Conservation (phyloP, 257 asterid genomes). For the Avicennia marina region DNA sequence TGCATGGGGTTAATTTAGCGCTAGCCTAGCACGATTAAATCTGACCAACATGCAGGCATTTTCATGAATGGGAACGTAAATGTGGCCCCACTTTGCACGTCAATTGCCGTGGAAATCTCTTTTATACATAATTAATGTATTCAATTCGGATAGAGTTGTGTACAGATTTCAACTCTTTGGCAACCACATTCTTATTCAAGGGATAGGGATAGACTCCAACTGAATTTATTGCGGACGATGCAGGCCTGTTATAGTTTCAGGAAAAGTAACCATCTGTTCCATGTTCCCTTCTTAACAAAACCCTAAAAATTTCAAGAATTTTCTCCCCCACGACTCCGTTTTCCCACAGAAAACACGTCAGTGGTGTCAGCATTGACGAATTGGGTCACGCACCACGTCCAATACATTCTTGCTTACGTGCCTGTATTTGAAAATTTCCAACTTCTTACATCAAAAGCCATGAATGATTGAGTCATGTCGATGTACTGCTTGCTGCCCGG, state of each 20-base stretch:
- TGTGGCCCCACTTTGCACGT: slow-evolving; percentile 11
- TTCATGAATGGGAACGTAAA: slow-evolving; percentile 4
- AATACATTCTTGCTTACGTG: no score
- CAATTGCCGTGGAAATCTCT: slow-evolving; percentile 7
- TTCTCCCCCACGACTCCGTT: no score
- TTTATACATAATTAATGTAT: neutral
- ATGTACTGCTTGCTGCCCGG: slow-evolving; percentile 21
- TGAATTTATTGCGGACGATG: slow-evolving; percentile 25
- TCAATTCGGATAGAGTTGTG: slow-evolving; percentile 12
- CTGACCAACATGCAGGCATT: slow-evolving; percentile 32
- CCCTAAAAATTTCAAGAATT: no score
- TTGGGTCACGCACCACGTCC: no score
- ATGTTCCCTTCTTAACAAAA: no score
- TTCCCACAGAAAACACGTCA: no score
- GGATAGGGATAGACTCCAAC: slow-evolving; percentile 23
- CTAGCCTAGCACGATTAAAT: no score
- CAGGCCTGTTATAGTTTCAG: neutral
- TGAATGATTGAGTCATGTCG: slow-evolving; percentile 18
- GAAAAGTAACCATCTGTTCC: no score
- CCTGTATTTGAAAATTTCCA: neutral
- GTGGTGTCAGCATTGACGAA: no score
- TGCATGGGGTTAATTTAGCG: no score
- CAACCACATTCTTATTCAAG: slow-evolving; percentile 9
- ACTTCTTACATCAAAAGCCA: slow-evolving; percentile 5
- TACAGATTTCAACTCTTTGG: slow-evolving; percentile 11